Evolutionary conservation across 2,329 filamentous ascomycete genomes (phyloP).

Genomic region (Epichloe elymi): DNA sequence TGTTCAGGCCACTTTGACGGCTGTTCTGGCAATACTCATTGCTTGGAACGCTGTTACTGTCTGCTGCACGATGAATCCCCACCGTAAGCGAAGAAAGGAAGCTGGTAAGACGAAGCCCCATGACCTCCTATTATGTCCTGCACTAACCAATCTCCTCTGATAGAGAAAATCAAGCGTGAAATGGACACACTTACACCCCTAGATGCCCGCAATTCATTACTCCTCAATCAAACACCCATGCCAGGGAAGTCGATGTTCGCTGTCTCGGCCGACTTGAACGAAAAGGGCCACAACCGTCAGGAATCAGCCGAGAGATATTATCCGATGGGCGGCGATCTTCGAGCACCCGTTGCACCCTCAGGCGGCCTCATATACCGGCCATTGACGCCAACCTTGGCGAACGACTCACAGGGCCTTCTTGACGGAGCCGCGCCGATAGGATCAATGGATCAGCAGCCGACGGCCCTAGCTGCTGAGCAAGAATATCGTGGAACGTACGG

Average conservation of each 20-base stretch:
- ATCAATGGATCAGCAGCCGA: conserved; percentile 11
- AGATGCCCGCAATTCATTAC: conserved; percentile 74
- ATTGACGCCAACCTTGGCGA: conserved; percentile 22
- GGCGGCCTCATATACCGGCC: conserved; percentile 21
- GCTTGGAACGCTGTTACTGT: conserved; percentile 75
- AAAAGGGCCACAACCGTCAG: conserved; percentile 19
- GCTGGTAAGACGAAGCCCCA: conserved; percentile 49
- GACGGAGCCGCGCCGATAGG: conserved; percentile 26
- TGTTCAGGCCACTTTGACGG: conserved; percentile 78
- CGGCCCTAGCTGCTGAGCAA: background rate
- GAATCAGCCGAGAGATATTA: conserved; percentile 22
- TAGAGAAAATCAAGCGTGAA: conserved; percentile 66
- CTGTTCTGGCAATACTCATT: conserved; percentile 73
- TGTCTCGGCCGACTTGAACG: conserved; percentile 25
- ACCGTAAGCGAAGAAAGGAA: conserved; percentile 78
- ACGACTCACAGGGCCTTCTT: conserved; percentile 26
- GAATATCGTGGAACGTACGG: conserved; percentile 7
- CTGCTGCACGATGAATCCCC: conserved; percentile 78
- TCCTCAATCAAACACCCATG: conserved; percentile 43
- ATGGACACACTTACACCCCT: conserved; percentile 75
- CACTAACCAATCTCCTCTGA: background rate
- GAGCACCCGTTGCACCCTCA: conserved; percentile 11
- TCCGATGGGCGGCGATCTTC: conserved; percentile 11
- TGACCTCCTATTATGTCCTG: conserved; percentile 14
- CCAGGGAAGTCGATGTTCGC: conserved; percentile 29